Evolutionary conservation across 441 rosid species (phyloP), one percentile per base, ranked within the genome.

Genomic region (Geranium incanum): DNA sequence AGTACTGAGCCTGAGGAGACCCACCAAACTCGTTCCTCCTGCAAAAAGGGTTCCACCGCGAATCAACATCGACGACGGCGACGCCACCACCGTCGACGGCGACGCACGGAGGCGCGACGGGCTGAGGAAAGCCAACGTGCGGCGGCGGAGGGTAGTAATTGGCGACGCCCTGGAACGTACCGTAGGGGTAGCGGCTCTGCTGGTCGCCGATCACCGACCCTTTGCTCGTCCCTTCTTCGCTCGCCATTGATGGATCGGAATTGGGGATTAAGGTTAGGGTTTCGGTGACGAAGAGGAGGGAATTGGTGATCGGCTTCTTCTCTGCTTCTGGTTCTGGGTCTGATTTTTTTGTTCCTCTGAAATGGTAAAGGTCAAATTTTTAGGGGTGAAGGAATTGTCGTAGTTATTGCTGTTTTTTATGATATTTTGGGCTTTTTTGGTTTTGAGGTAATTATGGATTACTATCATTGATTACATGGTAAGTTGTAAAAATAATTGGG

Each of bases 131-230:
- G 38, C 86, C 84, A 70, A 78, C 76, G 9, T 72, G 77, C 0
- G 86, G 77, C 71, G 77, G 72, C 1, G 87, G 86, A 71, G 86
- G 86, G 38, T 80, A 80, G 77, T 85, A 86, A 67, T 93, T 93
- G 23, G 92, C 90, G 0, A 88, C 98, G 75, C 98, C 97, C 78
- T 89, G 98, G 75, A 93, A 93, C 63, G 98, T 89, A 5, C 98
- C 98, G 77, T 93, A 89, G 68, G 80, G 81, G 69, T 77, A 75
- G 13, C 5, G 85, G 66, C 36, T 74, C 52, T 69, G 80, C 36
- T 77, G 76, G 76, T 78, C 75, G 77, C 75, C 70, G 62, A 77
- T 11, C 5, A 62, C 79, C 59, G 60, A 52, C 60, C 71, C 83
- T 59, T 73, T 74, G 67, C 71, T 81, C 72, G 78, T 81, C 68